Evolutionary conservation across 768 basidiomycete genomes (phyloP), one percentile per base, ranked within the genome.

Genomic region (Pisolithus sp.): DNA sequence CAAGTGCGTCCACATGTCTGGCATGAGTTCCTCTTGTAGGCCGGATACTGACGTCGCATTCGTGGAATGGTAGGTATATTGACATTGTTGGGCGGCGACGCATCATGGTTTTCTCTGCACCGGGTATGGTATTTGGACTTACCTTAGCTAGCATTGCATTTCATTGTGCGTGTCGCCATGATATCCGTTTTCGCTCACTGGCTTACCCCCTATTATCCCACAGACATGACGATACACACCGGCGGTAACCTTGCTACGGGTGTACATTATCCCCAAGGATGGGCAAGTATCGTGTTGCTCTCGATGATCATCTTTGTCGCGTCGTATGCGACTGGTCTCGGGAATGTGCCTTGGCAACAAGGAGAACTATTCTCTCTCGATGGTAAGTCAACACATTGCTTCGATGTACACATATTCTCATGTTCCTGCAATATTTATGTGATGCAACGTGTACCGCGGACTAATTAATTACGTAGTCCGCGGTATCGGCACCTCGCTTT

Each of bases 301-400:
- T 78, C 84, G n/a, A 91, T 92, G 86, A 81, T 93, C 57, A 62
- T 87, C 57, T 92, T 85, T 67, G 88, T 90, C 20, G 85, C 85
- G 1, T 84, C 84, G 9, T 93, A 92, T 60, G 90, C 87, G 0
- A 85, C 79, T 2, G 85, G 88, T 4, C 69, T 89, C 15, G 88
- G 88, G 0, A 87, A 88, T 59, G 81, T 89, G 2, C 89, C 89
- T 0, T 91, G 89, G 89, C 87, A 89, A 60, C 89, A 90, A 65
- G 88, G 87, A 41, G 89, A 91, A 62, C 75, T 93, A 10, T 92
- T 92, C 68, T 73, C 76, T 18, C 76, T 91, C 37, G 86, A 89
- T 74, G 81, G 82, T 80, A 39, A 68, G 48, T 28, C 15, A 6
- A 39, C 7, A 44, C 63, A 13, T n/a, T 38, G 26, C 26, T 36